Percentiles rank a stretch among this genome's conserved stretches.
These are phyloP conservation scores for Comarum palustre DNA, from an alignment of 306 rosid genomes.

Conservation along the genomic window DNA sequence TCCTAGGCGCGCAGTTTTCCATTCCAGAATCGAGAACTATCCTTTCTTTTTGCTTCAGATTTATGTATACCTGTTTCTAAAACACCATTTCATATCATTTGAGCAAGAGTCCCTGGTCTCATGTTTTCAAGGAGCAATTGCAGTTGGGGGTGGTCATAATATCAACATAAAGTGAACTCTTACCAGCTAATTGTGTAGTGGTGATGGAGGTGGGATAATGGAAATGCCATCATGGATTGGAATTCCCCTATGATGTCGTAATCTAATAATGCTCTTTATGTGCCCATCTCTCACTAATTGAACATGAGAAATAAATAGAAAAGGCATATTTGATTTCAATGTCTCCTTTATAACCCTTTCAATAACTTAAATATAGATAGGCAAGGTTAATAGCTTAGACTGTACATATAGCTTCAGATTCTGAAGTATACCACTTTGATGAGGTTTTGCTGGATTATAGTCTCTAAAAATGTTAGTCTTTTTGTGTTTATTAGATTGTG, in stretches of 20 bases:
- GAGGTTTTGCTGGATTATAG: too few relatives aligned
- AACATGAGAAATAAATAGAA: neutral
- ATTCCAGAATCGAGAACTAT: neutral
- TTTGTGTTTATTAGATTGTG: too few relatives aligned
- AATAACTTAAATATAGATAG: constrained; percentile 21
- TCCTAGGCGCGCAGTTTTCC: too few relatives aligned
- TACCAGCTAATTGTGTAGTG: constrained; percentile 30
- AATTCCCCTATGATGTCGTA: constrained; percentile 30
- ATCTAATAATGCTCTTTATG: constrained; percentile 31
- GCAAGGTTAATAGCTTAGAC: too few relatives aligned
- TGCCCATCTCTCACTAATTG: constrained; percentile 34
- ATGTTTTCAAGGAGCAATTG: constrained; percentile 22
- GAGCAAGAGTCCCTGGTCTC: too few relatives aligned
- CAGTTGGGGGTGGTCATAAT: constrained; percentile 23
- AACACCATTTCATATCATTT: too few relatives aligned
- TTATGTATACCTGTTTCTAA: neutral
- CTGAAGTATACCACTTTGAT: too few relatives aligned
- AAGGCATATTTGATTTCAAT: constrained; percentile 2
- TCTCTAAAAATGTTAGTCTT: too few relatives aligned
- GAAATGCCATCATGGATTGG: constrained; percentile 23
- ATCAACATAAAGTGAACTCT: constrained; percentile 34
- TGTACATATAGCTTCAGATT: too few relatives aligned
- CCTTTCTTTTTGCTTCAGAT: neutral
- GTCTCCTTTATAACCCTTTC: constrained; percentile 15
- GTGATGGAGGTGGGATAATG: neutral